Base-by-base conservation (phyloP, 192 early-diverging fungal genomes). In the Mortierella hygrophila region DNA sequence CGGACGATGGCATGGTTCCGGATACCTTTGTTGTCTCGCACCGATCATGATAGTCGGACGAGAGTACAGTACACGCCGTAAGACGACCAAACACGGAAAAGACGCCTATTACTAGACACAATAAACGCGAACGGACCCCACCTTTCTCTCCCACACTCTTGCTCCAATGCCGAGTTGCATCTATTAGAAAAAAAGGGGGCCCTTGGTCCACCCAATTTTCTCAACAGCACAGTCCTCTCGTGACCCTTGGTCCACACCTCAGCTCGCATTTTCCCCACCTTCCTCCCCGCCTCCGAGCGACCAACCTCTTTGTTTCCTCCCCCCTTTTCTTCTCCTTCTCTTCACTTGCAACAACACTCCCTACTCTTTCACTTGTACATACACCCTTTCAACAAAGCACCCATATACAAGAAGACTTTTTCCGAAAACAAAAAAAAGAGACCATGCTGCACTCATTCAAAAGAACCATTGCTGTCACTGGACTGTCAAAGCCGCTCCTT, bases 1-100 rank as follows among this genome's bases (percentile, higher is more conserved):
- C 60, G 21, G 73, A 7, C 13, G 84, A 86, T 70, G 84, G 84
- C n/a, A 78, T 86, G 84, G 79, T 86, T 10, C 84, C 84, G 16
- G 84, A 86, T 68, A 70, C 84, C 11, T 86, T 86, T 52, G 84
- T 86, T 20, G 84, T 86, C 40, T 86, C 84, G 11, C 84, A 86
- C 76, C 41, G 84, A 40, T 72, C 83, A 72, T 85, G 54, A 73
- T 60, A 35, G n/a, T 52, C 16, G 75, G 9, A n/a, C 71, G 42
- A 47, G 20, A 15, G n/a, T 38, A 7, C 6, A 73, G 46, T 2
- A n/a, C 37, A 23, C 20, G 18, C 35, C 37, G 38, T n/a, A 70
- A 7, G 20, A 8, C 6, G 20, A 38, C 68, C 4, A 29, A 26
- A 41, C 44, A 46, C 44, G 11, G 42, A 71, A 71, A 72, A 37